Conservation (phyloP, 2,329 filamentous ascomycete species). For the Chlorencoelia australis region DNA sequence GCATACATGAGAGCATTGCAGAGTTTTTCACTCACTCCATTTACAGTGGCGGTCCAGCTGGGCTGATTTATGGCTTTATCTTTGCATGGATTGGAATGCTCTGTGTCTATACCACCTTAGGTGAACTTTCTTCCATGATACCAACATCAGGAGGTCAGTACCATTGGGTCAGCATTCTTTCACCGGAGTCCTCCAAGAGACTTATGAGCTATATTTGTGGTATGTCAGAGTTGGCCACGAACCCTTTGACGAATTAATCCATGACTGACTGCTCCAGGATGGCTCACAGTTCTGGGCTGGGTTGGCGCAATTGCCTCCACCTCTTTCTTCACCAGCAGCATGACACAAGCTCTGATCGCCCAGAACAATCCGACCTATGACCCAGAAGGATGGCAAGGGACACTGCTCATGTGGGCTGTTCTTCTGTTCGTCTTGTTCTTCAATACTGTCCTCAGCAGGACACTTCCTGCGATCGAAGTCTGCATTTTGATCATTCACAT, state of each 20-base stretch:
- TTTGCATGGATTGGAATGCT: slow-evolving; percentile 5
- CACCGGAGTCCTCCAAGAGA: not conserved
- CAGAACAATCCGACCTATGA: slow-evolving; percentile 1
- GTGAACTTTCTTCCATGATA: slow-evolving; percentile 11
- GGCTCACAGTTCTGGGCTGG: slow-evolving; percentile 2
- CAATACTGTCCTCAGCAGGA: slow-evolving; percentile 4
- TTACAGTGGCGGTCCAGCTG: slow-evolving; percentile 4
- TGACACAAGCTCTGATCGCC: slow-evolving; percentile 2
- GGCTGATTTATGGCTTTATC: slow-evolving; percentile 3
- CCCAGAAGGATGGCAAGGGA: slow-evolving; percentile 2
- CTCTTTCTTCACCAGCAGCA: not conserved
- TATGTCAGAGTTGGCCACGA: slow-evolving; percentile 9
- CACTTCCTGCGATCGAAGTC: slow-evolving; percentile 4
- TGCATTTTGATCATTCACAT: slow-evolving; percentile 5
- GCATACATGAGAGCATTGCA: too few relatives aligned
- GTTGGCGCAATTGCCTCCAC: not conserved
- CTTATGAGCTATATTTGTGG: slow-evolving; percentile 24
- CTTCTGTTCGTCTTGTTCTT: slow-evolving; percentile 3
- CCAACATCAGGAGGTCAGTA: slow-evolving; percentile 11
- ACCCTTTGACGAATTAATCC: not conserved
- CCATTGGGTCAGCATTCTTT: slow-evolving; percentile 1
- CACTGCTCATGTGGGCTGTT: slow-evolving; percentile 2
- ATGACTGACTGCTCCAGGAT: slow-evolving; percentile 9
- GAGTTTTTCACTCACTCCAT: too few relatives aligned
- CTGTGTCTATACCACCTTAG: slow-evolving; percentile 5